Conservation (phyloP, 1,139 yeast species). For the Pichia sp. region DNA sequence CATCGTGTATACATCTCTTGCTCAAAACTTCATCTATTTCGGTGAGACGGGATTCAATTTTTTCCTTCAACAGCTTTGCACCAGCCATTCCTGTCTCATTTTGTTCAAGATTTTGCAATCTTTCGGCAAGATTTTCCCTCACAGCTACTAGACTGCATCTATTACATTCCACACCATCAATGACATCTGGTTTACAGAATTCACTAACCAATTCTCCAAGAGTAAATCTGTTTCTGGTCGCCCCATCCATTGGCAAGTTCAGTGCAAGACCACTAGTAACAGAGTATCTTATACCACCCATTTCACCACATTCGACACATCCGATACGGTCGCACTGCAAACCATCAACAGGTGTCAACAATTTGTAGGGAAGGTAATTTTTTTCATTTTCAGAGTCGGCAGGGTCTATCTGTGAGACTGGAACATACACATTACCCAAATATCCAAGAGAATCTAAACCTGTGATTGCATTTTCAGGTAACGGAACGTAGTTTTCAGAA, state of each 20-base stretch:
- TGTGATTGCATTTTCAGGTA: slow-evolving; percentile 28
- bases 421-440: slow-evolving; percentile 62
- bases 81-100: slow-evolving; percentile 17
- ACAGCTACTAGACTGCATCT: slow-evolving; percentile 77
- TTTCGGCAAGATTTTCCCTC: slow-evolving; percentile 44
- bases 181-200: slow-evolving; percentile 78
- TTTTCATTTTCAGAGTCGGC: slow-evolving; percentile 40
- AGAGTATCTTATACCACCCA: slow-evolving; percentile 83
- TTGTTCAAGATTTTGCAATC: slow-evolving; percentile 35
- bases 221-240: slow-evolving; percentile 39
- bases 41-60: slow-evolving; percentile 48
- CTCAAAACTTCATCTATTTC: slow-evolving; percentile 55
- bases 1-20: slow-evolving; percentile 73
- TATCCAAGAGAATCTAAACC: slow-evolving; percentile 53
- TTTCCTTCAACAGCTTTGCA: slow-evolving; percentile 37
- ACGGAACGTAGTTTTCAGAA: slow-evolving; percentile 21
- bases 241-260: slow-evolving; percentile 47
- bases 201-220: slow-evolving; percentile 59
- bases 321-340: slow-evolving; percentile 82
- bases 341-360: slow-evolving; percentile 89
- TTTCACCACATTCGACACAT: slow-evolving; percentile 84
- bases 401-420: slow-evolving; percentile 72
- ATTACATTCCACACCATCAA: slow-evolving; percentile 90
- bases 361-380: slow-evolving; percentile 48
- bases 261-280: slow-evolving; percentile 78